These are phyloP conservation scores for Camillea tinctor DNA, from an alignment of 2,329 filamentous ascomycete species.

Conservation along the genomic window DNA sequence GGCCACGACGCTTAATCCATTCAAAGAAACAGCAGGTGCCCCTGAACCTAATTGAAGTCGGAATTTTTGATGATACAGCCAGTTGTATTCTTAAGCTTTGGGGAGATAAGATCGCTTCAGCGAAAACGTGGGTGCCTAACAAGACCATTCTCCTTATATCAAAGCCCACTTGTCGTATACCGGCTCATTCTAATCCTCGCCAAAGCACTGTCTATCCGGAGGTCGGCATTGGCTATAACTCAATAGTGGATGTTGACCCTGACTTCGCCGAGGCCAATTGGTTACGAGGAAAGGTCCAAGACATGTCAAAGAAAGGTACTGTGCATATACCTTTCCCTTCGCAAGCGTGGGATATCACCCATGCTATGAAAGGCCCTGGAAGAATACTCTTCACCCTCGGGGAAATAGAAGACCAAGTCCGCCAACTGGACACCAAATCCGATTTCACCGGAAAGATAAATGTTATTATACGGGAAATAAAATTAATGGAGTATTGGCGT, in stretches of 20 bases:
- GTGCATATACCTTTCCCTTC: slow-evolving; percentile 48
- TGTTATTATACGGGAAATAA: slow-evolving; percentile 33
- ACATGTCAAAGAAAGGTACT: slow-evolving; percentile 47
- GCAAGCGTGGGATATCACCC: slow-evolving; percentile 37
- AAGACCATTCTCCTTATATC: slow-evolving; percentile 51
- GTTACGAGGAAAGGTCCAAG: slow-evolving; percentile 48
- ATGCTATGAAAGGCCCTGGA: slow-evolving; percentile 31
- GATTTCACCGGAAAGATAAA: slow-evolving; percentile 42
- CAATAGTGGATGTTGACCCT: slow-evolving; percentile 57
- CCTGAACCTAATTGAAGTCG: slow-evolving; percentile 47
- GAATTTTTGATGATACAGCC: slow-evolving; percentile 57
- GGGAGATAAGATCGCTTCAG: slow-evolving; percentile 46
- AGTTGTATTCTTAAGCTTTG: slow-evolving; percentile 54
- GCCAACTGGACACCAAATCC: slow-evolving; percentile 26
- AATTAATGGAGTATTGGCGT: slow-evolving; percentile 31
- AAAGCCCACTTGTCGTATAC: slow-evolving; percentile 33
- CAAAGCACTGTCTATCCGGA: slow-evolving; percentile 10
- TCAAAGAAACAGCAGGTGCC: slow-evolving; percentile 46
- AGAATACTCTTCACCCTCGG: slow-evolving; percentile 41
- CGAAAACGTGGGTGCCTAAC: slow-evolving; percentile 44
- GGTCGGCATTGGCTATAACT: slow-evolving; percentile 37
- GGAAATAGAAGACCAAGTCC: slow-evolving; percentile 42
- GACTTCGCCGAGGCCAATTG: slow-evolving; percentile 51
- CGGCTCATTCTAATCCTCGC: neutral
- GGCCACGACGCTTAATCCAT: slow-evolving; percentile 47